phyloP scores from a whole-genome alignment of 2,329 filamentous ascomycete species.

The Alternaria metachromatica region DNA sequence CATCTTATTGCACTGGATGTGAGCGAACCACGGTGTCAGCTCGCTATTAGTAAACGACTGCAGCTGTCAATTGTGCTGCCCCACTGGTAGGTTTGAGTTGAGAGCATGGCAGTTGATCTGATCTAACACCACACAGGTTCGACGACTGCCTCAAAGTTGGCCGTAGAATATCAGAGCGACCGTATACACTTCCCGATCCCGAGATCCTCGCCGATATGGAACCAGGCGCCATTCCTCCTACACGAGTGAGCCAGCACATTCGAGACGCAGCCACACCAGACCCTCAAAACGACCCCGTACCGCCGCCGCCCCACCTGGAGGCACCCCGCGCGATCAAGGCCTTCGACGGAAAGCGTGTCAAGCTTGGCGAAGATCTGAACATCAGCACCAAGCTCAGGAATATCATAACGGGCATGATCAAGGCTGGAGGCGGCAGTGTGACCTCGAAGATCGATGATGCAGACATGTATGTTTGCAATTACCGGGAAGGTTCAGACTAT shows the following conservation, averaged over 20 bases:
- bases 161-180: constrained; percentile 85
- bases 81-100: constrained; percentile 71
- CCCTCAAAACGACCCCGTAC: constrained; percentile 30
- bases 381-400: constrained; percentile 70
- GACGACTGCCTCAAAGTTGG: constrained; percentile 95
- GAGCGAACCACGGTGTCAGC: constrained; percentile 73
- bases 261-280: constrained; percentile 44
- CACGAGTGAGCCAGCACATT: constrained; percentile 55
- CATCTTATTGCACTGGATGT: constrained; percentile 85
- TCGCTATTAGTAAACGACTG: constrained; percentile 69
- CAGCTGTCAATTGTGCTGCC: constrained; percentile 86
- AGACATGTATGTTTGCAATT: constrained; percentile 87
- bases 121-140: constrained; percentile 67
- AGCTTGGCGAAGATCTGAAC: constrained; percentile 76
- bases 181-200: constrained; percentile 85
- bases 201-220: constrained; percentile 67
- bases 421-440: constrained; percentile 72
- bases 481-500: constrained; percentile 82
- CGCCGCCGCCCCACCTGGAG: constrained; percentile 29
- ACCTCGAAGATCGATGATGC: constrained; percentile 71
- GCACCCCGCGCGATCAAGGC: constrained; percentile 57
- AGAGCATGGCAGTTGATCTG: not conserved
- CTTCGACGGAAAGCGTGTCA: constrained; percentile 78
- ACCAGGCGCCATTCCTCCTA: constrained; percentile 44
- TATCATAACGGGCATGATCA: constrained; percentile 75